A percentile compares a stretch with the other conserved stretches of the same genome.
Conservation (phyloP, 495 filamentous ascomycete genomes). For the Saxispiralis lemnorum region DNA sequence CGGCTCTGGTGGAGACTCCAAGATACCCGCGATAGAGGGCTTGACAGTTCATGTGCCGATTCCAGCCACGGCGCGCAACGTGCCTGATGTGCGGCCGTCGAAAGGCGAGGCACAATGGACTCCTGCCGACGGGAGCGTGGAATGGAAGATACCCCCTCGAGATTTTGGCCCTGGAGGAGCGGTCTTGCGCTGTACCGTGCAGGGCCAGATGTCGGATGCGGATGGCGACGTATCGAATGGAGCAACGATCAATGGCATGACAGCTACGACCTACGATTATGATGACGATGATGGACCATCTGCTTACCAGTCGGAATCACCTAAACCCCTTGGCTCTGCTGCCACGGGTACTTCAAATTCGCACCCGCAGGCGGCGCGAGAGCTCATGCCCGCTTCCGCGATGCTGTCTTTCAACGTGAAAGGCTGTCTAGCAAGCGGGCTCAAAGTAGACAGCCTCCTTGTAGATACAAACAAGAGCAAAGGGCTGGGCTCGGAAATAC, state of each 20-base stretch:
- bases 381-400: constrained; percentile 79
- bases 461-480: constrained; percentile 73
- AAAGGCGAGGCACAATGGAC: constrained; percentile 71
- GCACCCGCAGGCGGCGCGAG: constrained; percentile 48
- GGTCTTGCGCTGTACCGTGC: constrained; percentile 63
- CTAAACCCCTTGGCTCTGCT: constrained; percentile 11
- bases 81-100: constrained; percentile 68
- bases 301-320: constrained; percentile 29
- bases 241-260: constrained; percentile 7
- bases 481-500: constrained; percentile 71
- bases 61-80: constrained; percentile 61
- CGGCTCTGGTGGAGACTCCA: constrained; percentile 5
- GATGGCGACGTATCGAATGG: constrained; percentile 38
- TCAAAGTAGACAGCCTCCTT: constrained; percentile 76
- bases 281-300: constrained; percentile 40
- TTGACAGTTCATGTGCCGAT: constrained; percentile 67
- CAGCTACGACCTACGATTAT: constrained; percentile 27
- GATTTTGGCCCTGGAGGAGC: constrained; percentile 38
- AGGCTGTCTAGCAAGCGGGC: constrained; percentile 87
- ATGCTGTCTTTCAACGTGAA: constrained; percentile 78
- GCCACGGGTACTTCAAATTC: constrained; percentile 19
- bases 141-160: constrained; percentile 70
- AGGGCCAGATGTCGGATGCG: constrained; percentile 44
- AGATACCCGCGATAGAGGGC: constrained; percentile 52
- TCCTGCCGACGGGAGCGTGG: constrained; percentile 49